Evolutionary conservation across 345 rosid genomes (phyloP).

Genomic region (Pelargonium nanum): DNA sequence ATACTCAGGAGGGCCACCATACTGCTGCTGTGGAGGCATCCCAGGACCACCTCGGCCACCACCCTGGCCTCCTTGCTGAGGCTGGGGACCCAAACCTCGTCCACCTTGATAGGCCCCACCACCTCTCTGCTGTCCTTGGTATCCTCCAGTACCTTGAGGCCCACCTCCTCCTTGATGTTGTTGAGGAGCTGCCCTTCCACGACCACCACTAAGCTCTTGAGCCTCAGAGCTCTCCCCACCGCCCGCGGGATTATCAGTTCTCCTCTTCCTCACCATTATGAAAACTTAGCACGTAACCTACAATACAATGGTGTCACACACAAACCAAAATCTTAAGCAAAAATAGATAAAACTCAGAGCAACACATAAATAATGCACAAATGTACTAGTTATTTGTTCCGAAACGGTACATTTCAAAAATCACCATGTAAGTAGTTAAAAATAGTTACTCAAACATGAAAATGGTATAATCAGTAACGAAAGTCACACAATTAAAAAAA

Average conservation of each 20-base stretch:
- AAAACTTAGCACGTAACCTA: slow-evolving; percentile 12
- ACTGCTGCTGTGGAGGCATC: slow-evolving; percentile 39
- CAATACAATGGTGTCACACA: background rate
- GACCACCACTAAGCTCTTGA: slow-evolving; percentile 43
- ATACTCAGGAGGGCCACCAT: slow-evolving; percentile 37
- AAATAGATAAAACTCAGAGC: no score
- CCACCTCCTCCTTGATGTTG: slow-evolving; percentile 25
- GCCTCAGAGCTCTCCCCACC: slow-evolving; percentile 66
- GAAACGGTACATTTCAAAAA: no score
- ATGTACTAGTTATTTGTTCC: no score
- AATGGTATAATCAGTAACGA: no score
- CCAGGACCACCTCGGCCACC: slow-evolving; percentile 49
- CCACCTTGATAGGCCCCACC: slow-evolving; percentile 21
- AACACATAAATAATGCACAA: no score
- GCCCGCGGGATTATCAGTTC: slow-evolving; percentile 35
- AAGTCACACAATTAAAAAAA: no score
- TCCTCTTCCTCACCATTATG: slow-evolving; percentile 71
- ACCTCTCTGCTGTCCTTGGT: slow-evolving; percentile 18
- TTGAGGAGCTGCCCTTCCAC: slow-evolving; percentile 19
- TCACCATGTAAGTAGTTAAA: no score
- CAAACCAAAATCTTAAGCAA: no score
- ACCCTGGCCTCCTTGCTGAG: slow-evolving; percentile 54
- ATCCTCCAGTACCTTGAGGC: slow-evolving; percentile 14
- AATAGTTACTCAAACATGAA: no score
- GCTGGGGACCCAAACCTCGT: slow-evolving; percentile 35